These are phyloP conservation scores for Populus simonii DNA, from an alignment of 345 rosid genomes.

Conservation along the genomic window DNA sequence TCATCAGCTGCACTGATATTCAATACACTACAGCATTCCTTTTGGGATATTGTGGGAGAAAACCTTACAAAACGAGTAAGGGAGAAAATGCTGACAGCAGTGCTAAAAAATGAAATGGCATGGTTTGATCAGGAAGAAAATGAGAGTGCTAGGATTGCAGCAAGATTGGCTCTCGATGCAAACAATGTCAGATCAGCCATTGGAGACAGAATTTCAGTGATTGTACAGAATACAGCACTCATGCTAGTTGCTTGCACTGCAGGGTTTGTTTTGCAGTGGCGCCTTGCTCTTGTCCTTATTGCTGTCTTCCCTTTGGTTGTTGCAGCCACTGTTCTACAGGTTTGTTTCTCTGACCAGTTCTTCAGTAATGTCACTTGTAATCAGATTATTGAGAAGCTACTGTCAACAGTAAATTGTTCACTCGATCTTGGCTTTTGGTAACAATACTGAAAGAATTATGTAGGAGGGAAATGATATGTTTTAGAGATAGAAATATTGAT, in stretches of 20 bases:
- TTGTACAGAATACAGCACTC: slow-evolving; percentile 91
- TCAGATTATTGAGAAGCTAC: background rate
- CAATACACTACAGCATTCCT: slow-evolving; percentile 90
- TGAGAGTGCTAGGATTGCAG: slow-evolving; percentile 87
- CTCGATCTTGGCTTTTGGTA: background rate
- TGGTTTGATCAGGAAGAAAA: slow-evolving; percentile 99
- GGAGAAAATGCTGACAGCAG: slow-evolving; percentile 84
- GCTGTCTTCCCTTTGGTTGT: slow-evolving; percentile 97
- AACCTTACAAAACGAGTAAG: slow-evolving; percentile 94
- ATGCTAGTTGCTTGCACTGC: slow-evolving; percentile 98
- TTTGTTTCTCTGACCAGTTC: slow-evolving; percentile 26
- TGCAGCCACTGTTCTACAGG: slow-evolving; percentile 99
- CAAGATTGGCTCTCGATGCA: slow-evolving; percentile 91
- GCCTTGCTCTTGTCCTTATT: slow-evolving; percentile 88
- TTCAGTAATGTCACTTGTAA: background rate
- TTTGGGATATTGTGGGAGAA: slow-evolving; percentile 98
- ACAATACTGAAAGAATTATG: background rate
- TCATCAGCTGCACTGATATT: slow-evolving; percentile 92
- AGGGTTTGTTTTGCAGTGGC: slow-evolving; percentile 96
- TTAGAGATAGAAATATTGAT: background rate
- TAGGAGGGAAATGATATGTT: background rate
- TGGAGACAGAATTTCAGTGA: slow-evolving; percentile 91
- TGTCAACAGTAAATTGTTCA: background rate
- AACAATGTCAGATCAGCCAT: slow-evolving; percentile 97
- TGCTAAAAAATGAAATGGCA: slow-evolving; percentile 91